Evolutionary conservation across 805 yeast species (phyloP).

Genomic region (Spencermartinsiella europaea): DNA sequence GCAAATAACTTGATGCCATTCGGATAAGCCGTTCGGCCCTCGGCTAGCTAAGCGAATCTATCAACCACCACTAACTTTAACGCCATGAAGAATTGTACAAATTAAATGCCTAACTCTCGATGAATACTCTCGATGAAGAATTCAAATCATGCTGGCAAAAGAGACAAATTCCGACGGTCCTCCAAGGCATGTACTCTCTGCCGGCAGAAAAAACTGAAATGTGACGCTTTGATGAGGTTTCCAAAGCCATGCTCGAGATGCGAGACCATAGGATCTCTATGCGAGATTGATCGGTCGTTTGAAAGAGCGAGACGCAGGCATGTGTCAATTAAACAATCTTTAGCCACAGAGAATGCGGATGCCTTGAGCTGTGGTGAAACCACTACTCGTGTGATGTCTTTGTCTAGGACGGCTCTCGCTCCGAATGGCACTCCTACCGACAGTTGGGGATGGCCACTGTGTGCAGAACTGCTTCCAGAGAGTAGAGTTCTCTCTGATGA

Average conservation of each 20-base stretch:
- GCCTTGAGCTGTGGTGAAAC: too few relatives aligned
- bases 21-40: too few relatives aligned
- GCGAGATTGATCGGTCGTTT: conserved; percentile 83
- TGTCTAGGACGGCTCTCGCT: too few relatives aligned
- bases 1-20: too few relatives aligned
- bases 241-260: conserved; percentile 76
- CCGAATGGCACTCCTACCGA: background rate
- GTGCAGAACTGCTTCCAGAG: background rate
- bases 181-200: conserved; percentile 66
- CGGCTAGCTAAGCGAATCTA: too few relatives aligned
- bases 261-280: conserved; percentile 62
- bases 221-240: conserved; percentile 74
- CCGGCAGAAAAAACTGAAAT: conserved; percentile 81
- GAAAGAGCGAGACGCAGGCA: conserved; percentile 56
- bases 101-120: too few relatives aligned
- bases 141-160: background rate
- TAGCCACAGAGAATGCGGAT: too few relatives aligned
- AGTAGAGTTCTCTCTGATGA: conserved; percentile 1
- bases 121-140: too few relatives aligned
- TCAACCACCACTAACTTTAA: too few relatives aligned
- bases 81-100: too few relatives aligned
- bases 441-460: background rate
- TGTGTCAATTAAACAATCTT: background rate
- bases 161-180: conserved; percentile 7
- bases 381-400: too few relatives aligned